These are phyloP conservation scores for Colletotrichum incanum DNA, from an alignment of 2,329 filamentous ascomycete species.

Conservation along the genomic window DNA sequence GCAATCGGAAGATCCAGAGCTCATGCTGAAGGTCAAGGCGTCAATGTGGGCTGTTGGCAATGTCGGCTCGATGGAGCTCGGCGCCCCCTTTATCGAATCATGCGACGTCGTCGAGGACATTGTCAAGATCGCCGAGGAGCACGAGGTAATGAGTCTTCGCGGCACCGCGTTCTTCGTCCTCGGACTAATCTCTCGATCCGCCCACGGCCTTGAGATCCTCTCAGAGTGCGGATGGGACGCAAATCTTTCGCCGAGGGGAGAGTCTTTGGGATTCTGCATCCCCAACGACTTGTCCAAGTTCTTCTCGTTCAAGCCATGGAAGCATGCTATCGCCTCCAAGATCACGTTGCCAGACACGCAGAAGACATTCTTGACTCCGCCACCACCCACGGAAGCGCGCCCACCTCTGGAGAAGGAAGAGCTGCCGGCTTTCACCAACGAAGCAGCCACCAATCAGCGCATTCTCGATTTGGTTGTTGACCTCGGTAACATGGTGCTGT, in stretches of 20 bases:
- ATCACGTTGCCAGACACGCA: constrained; percentile 67
- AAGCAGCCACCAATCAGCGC: constrained; percentile 79
- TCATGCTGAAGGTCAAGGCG: constrained; percentile 94
- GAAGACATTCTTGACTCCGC: constrained; percentile 65
- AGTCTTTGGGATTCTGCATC: constrained; percentile 89
- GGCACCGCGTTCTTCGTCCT: constrained; percentile 98
- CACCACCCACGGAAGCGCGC: constrained; percentile 59
- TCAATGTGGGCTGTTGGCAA: constrained; percentile 98
- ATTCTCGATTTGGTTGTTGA: constrained; percentile 90
- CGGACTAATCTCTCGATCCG: constrained; percentile 90
- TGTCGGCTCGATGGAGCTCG: constrained; percentile 97
- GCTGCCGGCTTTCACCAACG: constrained; percentile 64
- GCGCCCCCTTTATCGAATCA: constrained; percentile 92
- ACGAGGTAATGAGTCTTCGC: constrained; percentile 91
- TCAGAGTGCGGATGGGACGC: constrained; percentile 94
- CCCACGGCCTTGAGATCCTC: constrained; percentile 93
- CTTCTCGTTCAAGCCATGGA: constrained; percentile 79
- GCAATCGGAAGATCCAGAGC: constrained; percentile 87
- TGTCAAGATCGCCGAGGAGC: constrained; percentile 87
- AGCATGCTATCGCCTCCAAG: constrained; percentile 62
- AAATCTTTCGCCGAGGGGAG: constrained; percentile 85
- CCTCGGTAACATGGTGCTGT: constrained; percentile 92
- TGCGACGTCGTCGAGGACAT: constrained; percentile 91
- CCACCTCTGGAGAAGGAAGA: constrained; percentile 62
- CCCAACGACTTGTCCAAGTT: constrained; percentile 84